A percentile compares a stretch with the other conserved stretches of the same genome.
These are phyloP conservation scores for Malassezia restricta DNA, from an alignment of 1,284 basidiomycete genomes.

Conservation along the genomic window DNA sequence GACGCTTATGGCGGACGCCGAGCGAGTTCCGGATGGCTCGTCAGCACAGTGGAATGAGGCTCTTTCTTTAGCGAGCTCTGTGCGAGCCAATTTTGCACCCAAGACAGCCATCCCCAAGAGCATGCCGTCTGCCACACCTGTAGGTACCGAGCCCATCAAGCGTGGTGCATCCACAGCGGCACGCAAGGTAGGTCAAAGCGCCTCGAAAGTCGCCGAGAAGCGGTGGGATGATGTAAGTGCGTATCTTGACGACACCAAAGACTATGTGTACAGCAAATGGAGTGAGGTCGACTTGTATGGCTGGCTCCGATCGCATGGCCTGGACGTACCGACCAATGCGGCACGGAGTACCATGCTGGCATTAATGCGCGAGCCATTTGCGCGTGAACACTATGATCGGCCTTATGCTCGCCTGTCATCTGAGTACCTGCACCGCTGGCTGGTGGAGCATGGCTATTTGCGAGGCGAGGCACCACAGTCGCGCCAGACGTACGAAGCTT, in stretches of 20 bases:
- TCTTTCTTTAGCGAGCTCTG: constrained; percentile 5
- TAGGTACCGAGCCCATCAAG: not conserved
- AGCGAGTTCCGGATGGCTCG: constrained; percentile 20
- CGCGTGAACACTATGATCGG: not conserved
- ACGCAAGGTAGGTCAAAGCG: constrained; percentile 3
- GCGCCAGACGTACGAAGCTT: constrained; percentile 30
- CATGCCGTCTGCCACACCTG: not conserved
- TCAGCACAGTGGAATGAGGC: not conserved
- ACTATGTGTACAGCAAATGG: constrained; percentile 43
- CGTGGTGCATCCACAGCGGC: constrained; percentile 5
- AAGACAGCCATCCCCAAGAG: not conserved
- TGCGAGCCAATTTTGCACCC: not conserved
- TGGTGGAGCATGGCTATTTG: constrained; percentile 37
- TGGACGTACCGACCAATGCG: constrained; percentile 33
- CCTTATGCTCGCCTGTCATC: constrained; percentile 39
- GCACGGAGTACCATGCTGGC: constrained; percentile 33
- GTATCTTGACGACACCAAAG: constrained; percentile 31
- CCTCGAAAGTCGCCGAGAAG: not conserved
- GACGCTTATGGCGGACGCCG: constrained; percentile 24
- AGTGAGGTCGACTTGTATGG: constrained; percentile 30
- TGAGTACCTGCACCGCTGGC: constrained; percentile 43
- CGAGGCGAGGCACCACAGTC: constrained; percentile 28
- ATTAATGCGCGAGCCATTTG: constrained; percentile 28
- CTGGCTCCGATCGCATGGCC: constrained; percentile 29
- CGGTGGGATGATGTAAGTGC: not conserved